phyloP scores from a whole-genome alignment of 2,329 filamentous ascomycete species.

The Aaosphaeria arxii region DNA sequence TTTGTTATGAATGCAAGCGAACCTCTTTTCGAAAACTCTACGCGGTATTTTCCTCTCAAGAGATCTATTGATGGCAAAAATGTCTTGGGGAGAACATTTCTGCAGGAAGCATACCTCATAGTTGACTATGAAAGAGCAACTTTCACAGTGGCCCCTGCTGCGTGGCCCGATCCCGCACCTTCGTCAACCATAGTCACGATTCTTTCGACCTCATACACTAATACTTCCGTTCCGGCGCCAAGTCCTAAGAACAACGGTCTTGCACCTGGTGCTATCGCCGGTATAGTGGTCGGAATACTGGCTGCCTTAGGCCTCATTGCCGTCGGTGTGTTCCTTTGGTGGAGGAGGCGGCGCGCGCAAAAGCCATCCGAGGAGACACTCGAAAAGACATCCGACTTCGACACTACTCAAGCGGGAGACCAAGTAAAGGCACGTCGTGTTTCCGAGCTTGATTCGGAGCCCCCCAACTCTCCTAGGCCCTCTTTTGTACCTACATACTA shows the following conservation, averaged over 20 bases:
- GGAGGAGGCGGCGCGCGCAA: slow-evolving; percentile 15
- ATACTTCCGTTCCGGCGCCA: not conserved
- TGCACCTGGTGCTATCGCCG: slow-evolving; percentile 27
- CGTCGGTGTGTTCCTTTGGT: slow-evolving; percentile 25
- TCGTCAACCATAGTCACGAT: slow-evolving; percentile 19
- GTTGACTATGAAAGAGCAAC: slow-evolving; percentile 36
- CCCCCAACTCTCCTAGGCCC: slow-evolving; percentile 21
- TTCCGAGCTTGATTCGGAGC: slow-evolving; percentile 34
- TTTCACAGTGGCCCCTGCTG: slow-evolving; percentile 29
- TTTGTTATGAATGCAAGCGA: slow-evolving; percentile 18
- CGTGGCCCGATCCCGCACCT: slow-evolving; percentile 18
- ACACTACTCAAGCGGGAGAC: slow-evolving; percentile 21
- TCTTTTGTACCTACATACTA: slow-evolving; percentile 20
- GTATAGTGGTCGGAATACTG: slow-evolving; percentile 33
- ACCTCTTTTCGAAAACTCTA: slow-evolving; percentile 10
- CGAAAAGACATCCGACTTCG: slow-evolving; percentile 20
- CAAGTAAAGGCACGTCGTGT: slow-evolving; percentile 30
- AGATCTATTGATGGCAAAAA: slow-evolving; percentile 18
- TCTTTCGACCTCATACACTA: slow-evolving; percentile 13
- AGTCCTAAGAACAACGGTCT: slow-evolving; percentile 8
- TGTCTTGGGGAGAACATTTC: slow-evolving; percentile 32
- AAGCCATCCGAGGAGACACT: slow-evolving; percentile 4
- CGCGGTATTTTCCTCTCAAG: slow-evolving; percentile 29
- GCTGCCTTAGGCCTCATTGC: slow-evolving; percentile 28
- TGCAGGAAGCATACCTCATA: slow-evolving; percentile 37